Conservation (phyloP, 306 rosid genomes). For the Pterocarpus santalinus region DNA sequence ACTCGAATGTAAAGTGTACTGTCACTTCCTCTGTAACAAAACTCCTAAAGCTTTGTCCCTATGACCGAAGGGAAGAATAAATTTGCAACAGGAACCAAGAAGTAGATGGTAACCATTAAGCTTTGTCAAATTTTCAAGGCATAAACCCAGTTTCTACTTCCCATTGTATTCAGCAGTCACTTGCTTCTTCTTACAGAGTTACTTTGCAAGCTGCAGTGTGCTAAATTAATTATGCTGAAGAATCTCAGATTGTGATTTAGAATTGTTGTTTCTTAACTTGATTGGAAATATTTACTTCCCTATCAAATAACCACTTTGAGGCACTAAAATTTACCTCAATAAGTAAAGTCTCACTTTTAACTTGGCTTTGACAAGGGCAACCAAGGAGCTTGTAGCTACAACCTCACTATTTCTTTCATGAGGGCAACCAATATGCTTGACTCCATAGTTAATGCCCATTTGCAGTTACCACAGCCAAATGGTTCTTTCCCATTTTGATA, state of each 20-base stretch:
- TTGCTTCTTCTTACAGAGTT: slow-evolving; percentile 36
- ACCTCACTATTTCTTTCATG: slow-evolving; percentile 44
- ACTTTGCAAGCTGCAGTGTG: slow-evolving; percentile 51
- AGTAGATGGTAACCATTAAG: background rate
- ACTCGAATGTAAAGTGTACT: too few relatives aligned
- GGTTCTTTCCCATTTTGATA: slow-evolving; percentile 56
- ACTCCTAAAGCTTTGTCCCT: background rate
- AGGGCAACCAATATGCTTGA: slow-evolving; percentile 33
- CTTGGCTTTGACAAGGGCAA: slow-evolving; percentile 21
- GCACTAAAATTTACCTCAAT: slow-evolving; percentile 50
- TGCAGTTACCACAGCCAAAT: slow-evolving; percentile 49
- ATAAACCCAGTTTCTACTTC: slow-evolving; percentile 28
- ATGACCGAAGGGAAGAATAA: background rate
- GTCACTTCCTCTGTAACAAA: background rate
- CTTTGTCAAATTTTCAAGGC: background rate
- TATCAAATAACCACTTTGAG: slow-evolving; percentile 40
- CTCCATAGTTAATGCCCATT: slow-evolving; percentile 69
- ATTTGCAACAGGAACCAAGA: slow-evolving; percentile 1
- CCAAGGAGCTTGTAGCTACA: slow-evolving; percentile 38
- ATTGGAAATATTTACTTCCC: slow-evolving; percentile 43
- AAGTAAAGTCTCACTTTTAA: slow-evolving; percentile 35
- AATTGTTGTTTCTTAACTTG: slow-evolving; percentile 37
- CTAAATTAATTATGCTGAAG: slow-evolving; percentile 55
- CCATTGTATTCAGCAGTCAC: slow-evolving; percentile 27
- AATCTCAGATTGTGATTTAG: slow-evolving; percentile 39